Evolutionary conservation across 306 rosid species (phyloP), one percentile per base, ranked within the genome.

Genomic region (Malus orientalis): DNA sequence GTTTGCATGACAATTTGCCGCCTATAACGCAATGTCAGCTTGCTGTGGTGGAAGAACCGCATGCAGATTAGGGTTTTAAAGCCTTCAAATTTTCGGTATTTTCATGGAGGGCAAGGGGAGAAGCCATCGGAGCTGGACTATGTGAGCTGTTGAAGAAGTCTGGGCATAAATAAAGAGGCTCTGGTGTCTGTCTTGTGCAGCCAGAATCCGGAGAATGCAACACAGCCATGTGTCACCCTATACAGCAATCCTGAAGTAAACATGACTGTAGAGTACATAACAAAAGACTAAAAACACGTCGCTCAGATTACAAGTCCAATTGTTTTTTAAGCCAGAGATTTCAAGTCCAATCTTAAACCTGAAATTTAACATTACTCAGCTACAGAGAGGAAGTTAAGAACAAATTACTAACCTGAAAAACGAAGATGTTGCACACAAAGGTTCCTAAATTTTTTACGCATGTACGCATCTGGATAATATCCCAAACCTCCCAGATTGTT

Each of bases 131-230:
- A 84, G 71, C 89, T 87, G 22, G 97, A 94, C 74, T 91, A 79
- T 74, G 88, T 1, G 82, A 79, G 81, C 86, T 90, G 75, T 81
- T 92, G 92, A 90, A 90, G 65, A 89, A 90, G 86, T 95, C 92
- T 78, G 86, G 90, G 86, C 98, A 95, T n/a, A 87, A 81, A 95
- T n/a, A 87, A 81, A 77, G 97, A 88, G 20, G 99, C 97, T 60
- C 32, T 93, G 47, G 89, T 86, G 42, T 93, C 87, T 69, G 78
- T 78, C 85, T 88, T 96, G 84, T 70, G 58, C 80, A 73, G 45
- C 81, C 73, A 67, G 11, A 32, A 67, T 63, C 38, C 38, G 71
- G 67, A 77, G 78, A 54, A 38, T 73, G 25, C 23, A 30, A 32
- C 16, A 57, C 65, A 72, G 13, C 1, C 55, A 33, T 15, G 8